Percentiles rank a stretch among this genome's conserved stretches.
Evolutionary conservation across 2,329 filamentous ascomycete genomes (phyloP).

Genomic region (Monosporascus sp.): DNA sequence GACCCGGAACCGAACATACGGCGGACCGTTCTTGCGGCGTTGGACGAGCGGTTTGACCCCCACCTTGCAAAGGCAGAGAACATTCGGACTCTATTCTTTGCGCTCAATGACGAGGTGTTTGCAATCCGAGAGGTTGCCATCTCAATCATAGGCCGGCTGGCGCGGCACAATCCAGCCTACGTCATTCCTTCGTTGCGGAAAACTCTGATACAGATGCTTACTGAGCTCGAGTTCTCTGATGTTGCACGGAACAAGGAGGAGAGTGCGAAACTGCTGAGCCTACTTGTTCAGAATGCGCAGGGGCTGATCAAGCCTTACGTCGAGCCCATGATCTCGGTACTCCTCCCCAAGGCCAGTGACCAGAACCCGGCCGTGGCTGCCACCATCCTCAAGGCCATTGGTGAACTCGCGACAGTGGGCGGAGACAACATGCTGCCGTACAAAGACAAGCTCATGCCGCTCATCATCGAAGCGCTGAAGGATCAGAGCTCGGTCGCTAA

Average conservation of each 20-base stretch:
- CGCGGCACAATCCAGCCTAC: constrained; percentile 88
- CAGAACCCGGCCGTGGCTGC: constrained; percentile 81
- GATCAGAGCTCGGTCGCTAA: constrained; percentile 88
- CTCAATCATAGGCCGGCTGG: constrained; percentile 89
- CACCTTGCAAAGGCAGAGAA: constrained; percentile 98
- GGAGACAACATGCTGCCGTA: constrained; percentile 91
- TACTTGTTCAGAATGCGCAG: constrained; percentile 89
- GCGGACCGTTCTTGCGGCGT: constrained; percentile 77
- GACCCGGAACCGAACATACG: constrained; percentile 88
- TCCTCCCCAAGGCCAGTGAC: constrained; percentile 90
- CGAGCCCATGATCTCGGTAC: constrained; percentile 88
- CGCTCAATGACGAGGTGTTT: constrained; percentile 92
- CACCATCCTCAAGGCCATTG: constrained; percentile 91
- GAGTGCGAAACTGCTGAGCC: constrained; percentile 85
- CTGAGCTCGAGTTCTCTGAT: constrained; percentile 93
- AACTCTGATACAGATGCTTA: constrained; percentile 90
- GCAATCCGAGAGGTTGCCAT: constrained; percentile 91
- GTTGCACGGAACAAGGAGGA: constrained; percentile 93
- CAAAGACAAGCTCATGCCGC: constrained; percentile 86
- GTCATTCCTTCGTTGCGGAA: constrained; percentile 95
- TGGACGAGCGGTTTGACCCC: constrained; percentile 90
- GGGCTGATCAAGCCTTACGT: constrained; percentile 94
- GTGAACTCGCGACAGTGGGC: constrained; percentile 88
- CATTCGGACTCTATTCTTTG: constrained; percentile 89
- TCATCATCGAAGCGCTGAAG: constrained; percentile 89